These are phyloP conservation scores for Buxus sempervirens DNA, from an alignment of 164 flowering plant genomes.

Conservation along the genomic window DNA sequence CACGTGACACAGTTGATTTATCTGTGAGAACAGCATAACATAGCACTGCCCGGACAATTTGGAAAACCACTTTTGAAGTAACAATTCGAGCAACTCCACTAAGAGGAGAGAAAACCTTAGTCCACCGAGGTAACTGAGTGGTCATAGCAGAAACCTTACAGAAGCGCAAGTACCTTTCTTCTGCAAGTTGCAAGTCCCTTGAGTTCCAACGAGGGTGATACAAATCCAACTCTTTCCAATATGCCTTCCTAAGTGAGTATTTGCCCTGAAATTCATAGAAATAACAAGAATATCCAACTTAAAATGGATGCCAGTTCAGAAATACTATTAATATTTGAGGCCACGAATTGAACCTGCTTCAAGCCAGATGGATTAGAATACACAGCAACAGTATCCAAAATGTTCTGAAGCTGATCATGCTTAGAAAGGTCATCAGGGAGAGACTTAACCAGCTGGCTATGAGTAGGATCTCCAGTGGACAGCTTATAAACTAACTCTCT, in stretches of 20 bases:
- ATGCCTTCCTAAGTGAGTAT: slow-evolving; percentile 66
- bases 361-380: slow-evolving; percentile 88
- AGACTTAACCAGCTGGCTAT: slow-evolving; percentile 77
- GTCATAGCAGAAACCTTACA: slow-evolving; percentile 73
- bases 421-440: slow-evolving; percentile 86
- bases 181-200: slow-evolving; percentile 85
- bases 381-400: slow-evolving; percentile 62
- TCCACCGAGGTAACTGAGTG: slow-evolving; percentile 84
- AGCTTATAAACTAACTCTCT: slow-evolving; percentile 80
- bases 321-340: background rate
- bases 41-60: slow-evolving; percentile 71
- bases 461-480: slow-evolving; percentile 87
- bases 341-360: slow-evolving; percentile 65
- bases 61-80: slow-evolving; percentile 53
- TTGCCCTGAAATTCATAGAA: slow-evolving; percentile 57
- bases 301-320: slow-evolving; percentile 1
- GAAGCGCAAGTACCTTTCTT: slow-evolving; percentile 84
- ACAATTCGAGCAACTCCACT: slow-evolving; percentile 62
- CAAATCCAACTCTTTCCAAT: slow-evolving; percentile 88
- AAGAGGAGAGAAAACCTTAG: slow-evolving; percentile 70
- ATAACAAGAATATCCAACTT: background rate
- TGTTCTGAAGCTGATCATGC: slow-evolving; percentile 54
- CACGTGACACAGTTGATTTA: slow-evolving; percentile 53
- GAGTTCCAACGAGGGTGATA: slow-evolving; percentile 94
- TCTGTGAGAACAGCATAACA: slow-evolving; percentile 67